A percentile compares a stretch with the other conserved stretches of the same genome.
Evolutionary conservation across 108 stramenopile genomes (phyloP).

Genomic region (Parietichytrium sp.): DNA sequence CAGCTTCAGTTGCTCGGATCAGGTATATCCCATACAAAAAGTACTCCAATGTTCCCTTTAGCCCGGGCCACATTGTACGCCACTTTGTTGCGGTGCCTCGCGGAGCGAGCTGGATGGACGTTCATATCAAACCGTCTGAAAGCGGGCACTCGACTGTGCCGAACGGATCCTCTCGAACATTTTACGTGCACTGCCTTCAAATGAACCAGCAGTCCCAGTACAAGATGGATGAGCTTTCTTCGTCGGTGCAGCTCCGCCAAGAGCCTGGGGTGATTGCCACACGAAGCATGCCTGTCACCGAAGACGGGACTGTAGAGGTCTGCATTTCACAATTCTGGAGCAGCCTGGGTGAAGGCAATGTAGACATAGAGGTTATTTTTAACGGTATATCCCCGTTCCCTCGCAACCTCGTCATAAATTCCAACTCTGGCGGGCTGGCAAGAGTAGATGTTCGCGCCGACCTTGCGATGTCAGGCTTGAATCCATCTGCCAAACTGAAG

Average conservation of each 20-base stretch:
- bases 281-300: conserved; percentile 44
- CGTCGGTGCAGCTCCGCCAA: conserved; percentile 51
- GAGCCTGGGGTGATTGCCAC: conserved; percentile 9
- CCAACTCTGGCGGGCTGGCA: neutral
- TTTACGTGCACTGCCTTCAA: conserved; percentile 59
- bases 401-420: neutral
- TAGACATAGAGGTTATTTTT: conserved; percentile 25
- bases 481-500: conserved; percentile 27
- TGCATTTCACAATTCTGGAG: conserved; percentile 58
- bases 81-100: conserved; percentile 52
- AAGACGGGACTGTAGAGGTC: conserved; percentile 50
- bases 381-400: neutral
- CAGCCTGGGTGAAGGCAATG: conserved; percentile 43
- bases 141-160: neutral
- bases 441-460: conserved; percentile 15
- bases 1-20: neutral
- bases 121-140: neutral
- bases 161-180: conserved; percentile 37
- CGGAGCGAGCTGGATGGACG: conserved; percentile 58
- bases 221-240: conserved; percentile 46
- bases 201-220: conserved; percentile 51
- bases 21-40: neutral
- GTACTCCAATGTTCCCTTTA: neutral
- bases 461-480: neutral
- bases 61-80: conserved; percentile 36